Percentiles rank a stretch among this genome's conserved stretches.
These are phyloP conservation scores for Plasmodium billcollinsi DNA, from an alignment of 169 alveolate species.

Conservation along the genomic window DNA sequence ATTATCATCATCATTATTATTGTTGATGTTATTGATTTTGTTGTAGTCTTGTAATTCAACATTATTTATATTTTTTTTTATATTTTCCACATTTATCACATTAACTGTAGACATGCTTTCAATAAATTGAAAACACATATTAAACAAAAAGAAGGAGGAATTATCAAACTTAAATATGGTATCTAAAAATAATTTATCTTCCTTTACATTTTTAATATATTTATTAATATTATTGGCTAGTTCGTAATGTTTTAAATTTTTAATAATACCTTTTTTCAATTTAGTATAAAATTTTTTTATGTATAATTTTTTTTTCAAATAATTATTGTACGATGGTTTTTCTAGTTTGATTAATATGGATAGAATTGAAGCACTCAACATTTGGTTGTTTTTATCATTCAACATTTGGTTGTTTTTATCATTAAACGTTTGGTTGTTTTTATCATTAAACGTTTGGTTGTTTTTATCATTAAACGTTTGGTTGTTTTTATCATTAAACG, in stretches of 20 bases:
- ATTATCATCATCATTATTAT: background rate
- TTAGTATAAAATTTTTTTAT: conserved; percentile 52
- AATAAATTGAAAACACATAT: too few relatives aligned
- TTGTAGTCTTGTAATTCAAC: background rate
- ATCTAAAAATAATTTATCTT: conserved; percentile 35
- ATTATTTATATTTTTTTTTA: background rate
- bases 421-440: background rate
- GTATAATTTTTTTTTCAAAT: conserved; percentile 27
- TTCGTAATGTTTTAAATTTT: conserved; percentile 9
- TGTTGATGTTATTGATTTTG: too few relatives aligned
- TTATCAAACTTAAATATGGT: conserved; percentile 26
- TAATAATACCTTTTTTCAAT: conserved; percentile 17
- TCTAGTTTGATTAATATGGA: background rate
- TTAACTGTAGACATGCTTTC: too few relatives aligned
- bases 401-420: background rate
- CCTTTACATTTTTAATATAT: conserved; percentile 5
- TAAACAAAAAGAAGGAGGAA: conserved; percentile 38
- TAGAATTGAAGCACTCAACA: background rate
- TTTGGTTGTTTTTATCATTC: background rate
- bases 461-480: background rate
- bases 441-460: background rate
- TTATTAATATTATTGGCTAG: conserved; percentile 27
- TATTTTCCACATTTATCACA: background rate
- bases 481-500: background rate
- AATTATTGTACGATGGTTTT: background rate